Evolutionary conservation across 2,329 filamentous ascomycete species (phyloP).

Genomic region (Pseudogymnoascus sp.): DNA sequence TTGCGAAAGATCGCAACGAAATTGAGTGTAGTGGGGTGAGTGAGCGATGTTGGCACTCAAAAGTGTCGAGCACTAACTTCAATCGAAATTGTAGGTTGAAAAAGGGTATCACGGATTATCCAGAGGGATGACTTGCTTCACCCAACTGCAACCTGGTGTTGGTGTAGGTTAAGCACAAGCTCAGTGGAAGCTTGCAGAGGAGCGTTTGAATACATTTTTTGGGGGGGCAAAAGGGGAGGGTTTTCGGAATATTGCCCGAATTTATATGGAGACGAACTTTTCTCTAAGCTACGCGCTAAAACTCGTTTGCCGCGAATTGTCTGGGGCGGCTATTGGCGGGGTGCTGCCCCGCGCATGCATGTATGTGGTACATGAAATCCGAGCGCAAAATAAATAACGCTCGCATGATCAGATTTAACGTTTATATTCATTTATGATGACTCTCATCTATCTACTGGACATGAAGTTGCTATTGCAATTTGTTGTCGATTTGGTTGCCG

Average conservation of each 20-base stretch:
- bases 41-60: constrained; percentile 4
- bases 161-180: constrained; percentile 3
- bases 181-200: constrained; percentile 1
- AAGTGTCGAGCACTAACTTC: neutral
- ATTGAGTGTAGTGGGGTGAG: constrained; percentile 6
- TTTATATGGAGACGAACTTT: constrained; percentile 10
- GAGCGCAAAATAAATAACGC: neutral
- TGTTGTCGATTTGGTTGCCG: constrained; percentile 1
- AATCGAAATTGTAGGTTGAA: constrained; percentile 8
- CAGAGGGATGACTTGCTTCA: neutral
- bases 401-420: neutral
- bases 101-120: neutral
- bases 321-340: constrained; percentile 8
- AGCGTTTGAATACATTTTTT: constrained; percentile 6
- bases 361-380: constrained; percentile 3
- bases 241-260: constrained; percentile 2
- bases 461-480: neutral
- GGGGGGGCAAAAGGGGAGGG: constrained; percentile 5
- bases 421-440: neutral
- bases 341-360: constrained; percentile 5
- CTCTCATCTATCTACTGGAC: neutral
- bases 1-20: neutral
- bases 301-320: constrained; percentile 5
- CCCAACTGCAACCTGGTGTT: constrained; percentile 7
- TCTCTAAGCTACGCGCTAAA: constrained; percentile 4